Conservation (phyloP, 2,329 filamentous ascomycete genomes). For the Cryphonectria radicalis region DNA sequence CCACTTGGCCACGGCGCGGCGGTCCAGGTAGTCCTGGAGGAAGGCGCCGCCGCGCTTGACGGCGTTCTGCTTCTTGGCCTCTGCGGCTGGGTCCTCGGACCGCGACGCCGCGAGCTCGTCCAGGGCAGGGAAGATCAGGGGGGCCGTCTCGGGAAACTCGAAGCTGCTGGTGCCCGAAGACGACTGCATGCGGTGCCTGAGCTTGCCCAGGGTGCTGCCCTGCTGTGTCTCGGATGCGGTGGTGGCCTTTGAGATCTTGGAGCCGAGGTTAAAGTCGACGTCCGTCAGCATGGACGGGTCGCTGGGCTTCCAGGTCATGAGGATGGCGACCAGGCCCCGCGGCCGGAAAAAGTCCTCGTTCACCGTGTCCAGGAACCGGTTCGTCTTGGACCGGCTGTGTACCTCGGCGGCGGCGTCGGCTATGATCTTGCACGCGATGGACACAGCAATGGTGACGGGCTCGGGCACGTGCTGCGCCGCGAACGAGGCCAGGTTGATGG, state of each 20-base stretch:
- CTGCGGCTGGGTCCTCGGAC: constrained; percentile 27
- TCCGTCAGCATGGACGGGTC: constrained; percentile 34
- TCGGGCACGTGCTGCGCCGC: constrained; percentile 44
- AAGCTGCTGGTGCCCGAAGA: constrained; percentile 45
- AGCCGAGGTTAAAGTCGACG: constrained; percentile 40
- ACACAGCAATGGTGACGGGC: constrained; percentile 47
- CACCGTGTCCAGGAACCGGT: constrained; percentile 58
- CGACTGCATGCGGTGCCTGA: constrained; percentile 41
- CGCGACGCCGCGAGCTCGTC: constrained; percentile 36
- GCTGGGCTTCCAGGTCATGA: constrained; percentile 58
- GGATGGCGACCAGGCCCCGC: constrained; percentile 52
- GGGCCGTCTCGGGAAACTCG: constrained; percentile 50
- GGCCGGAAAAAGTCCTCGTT: constrained; percentile 63
- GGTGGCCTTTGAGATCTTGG: constrained; percentile 39
- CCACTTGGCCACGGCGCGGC: constrained; percentile 33
- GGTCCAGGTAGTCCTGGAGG: constrained; percentile 32
- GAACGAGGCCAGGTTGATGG: constrained; percentile 47
- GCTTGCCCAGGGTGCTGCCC: constrained; percentile 30
- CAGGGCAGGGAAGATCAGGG: constrained; percentile 52
- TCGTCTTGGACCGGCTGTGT: constrained; percentile 48
- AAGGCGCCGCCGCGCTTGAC: constrained; percentile 32
- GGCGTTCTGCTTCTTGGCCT: constrained; percentile 32
- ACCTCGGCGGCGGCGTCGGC: constrained; percentile 47
- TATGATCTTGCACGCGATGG: constrained; percentile 47
- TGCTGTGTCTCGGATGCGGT: constrained; percentile 26